These are phyloP conservation scores for Metschnikowia cerradonensis DNA, from an alignment of 805 yeast species.

Conservation along the genomic window DNA sequence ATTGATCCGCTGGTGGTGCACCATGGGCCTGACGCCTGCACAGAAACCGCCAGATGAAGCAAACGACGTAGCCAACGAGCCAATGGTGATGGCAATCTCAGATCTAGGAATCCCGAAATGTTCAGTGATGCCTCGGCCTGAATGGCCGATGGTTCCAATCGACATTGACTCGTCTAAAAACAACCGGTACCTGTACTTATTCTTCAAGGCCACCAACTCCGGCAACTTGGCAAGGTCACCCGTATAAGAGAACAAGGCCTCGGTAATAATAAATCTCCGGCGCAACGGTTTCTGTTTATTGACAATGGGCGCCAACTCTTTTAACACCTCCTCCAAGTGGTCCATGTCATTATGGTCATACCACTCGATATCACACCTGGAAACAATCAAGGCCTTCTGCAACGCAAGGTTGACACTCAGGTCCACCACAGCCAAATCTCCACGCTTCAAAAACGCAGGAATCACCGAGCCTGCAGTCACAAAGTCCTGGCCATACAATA, in stretches of 20 bases:
- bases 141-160: constrained; percentile 76
- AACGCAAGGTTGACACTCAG: constrained; percentile 67
- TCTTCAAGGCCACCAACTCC: constrained; percentile 66
- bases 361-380: constrained; percentile 83
- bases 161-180: constrained; percentile 86
- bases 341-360: constrained; percentile 85
- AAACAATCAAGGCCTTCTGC: constrained; percentile 83
- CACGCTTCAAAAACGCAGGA: constrained; percentile 92
- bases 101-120: constrained; percentile 61
- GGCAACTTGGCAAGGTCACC: constrained; percentile 79
- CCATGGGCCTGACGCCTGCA: constrained; percentile 78
- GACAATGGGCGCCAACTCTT: constrained; percentile 56
- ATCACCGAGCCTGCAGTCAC: constrained; percentile 82
- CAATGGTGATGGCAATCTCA: constrained; percentile 80
- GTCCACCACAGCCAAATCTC: constrained; percentile 89
- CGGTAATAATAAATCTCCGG: constrained; percentile 87
- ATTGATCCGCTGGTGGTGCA: constrained; percentile 87
- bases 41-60: constrained; percentile 93
- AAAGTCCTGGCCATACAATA: constrained; percentile 90
- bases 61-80: constrained; percentile 76
- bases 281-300: constrained; percentile 70
- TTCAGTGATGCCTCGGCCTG: constrained; percentile 86
- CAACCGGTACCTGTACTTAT: constrained; percentile 78
- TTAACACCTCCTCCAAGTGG: constrained; percentile 67
- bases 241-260: constrained; percentile 75